Evolutionary conservation across 2,329 filamentous ascomycete species (phyloP).

Genomic region (Cladobotryum mycophilum): DNA sequence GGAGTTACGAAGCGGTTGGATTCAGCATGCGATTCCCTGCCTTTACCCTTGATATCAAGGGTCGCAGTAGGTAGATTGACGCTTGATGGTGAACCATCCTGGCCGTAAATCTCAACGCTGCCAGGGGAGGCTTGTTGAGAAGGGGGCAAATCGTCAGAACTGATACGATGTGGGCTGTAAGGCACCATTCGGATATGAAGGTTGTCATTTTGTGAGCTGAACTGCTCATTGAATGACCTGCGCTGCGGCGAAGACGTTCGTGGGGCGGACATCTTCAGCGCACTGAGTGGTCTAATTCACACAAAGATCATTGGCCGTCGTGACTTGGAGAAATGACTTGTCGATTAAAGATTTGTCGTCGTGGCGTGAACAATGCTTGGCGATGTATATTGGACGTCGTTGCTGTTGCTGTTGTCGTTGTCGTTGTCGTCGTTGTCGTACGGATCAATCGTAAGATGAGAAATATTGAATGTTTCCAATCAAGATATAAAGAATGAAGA

Average conservation of each 20-base stretch:
- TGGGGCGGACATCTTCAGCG: conserved; percentile 28
- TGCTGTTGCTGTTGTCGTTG: background rate
- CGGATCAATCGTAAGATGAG: too few relatives aligned
- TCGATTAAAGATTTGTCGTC: too few relatives aligned
- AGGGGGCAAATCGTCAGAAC: conserved; percentile 23
- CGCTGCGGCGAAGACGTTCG: conserved; percentile 24
- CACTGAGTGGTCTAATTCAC: conserved; percentile 19
- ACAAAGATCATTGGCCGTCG: conserved; percentile 1
- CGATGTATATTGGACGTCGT: background rate
- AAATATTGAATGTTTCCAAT: background rate
- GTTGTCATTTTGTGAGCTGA: conserved; percentile 23
- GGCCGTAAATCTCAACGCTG: conserved; percentile 7
- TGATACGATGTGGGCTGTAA: conserved; percentile 32
- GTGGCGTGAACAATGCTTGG: background rate
- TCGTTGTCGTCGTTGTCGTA: background rate
- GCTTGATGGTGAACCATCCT: conserved; percentile 2
- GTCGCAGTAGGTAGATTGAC: background rate
- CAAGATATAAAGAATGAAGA: background rate
- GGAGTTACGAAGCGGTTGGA: background rate
- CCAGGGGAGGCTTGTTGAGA: conserved; percentile 7
- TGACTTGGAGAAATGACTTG: too few relatives aligned
- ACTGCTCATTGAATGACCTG: conserved; percentile 23
- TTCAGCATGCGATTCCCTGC: conserved; percentile 2
- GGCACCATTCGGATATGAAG: conserved; percentile 33
- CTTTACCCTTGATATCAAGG: background rate